Evolutionary conservation across 306 rosid genomes (phyloP).

Genomic region (Hippophae rhamnoides): DNA sequence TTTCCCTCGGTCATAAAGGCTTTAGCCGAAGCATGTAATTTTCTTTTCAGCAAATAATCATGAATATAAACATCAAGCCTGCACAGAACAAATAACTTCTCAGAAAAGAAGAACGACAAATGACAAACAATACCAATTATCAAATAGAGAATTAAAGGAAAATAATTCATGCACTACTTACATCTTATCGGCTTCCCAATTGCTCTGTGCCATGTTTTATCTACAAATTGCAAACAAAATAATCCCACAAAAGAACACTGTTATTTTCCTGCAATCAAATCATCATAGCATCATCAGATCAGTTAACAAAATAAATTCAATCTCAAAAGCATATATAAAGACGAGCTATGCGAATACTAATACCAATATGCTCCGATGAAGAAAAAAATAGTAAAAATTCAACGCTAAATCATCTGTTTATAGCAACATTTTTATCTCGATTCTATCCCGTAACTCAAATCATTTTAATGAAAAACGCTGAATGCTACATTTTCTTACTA

Average conservation of each 20-base stretch:
- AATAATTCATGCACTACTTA: slow-evolving; percentile 12
- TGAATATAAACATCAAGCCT: slow-evolving; percentile 97
- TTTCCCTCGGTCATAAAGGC: slow-evolving; percentile 94
- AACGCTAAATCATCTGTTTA: background rate
- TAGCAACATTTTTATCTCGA: background rate
- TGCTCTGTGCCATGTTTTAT: slow-evolving; percentile 70
- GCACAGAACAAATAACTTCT: slow-evolving; percentile 1
- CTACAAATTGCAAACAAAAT: slow-evolving; percentile 14
- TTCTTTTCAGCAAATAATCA: slow-evolving; percentile 87
- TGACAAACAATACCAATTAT: slow-evolving; percentile 4
- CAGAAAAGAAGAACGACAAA: background rate
- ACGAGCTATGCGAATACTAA: background rate
- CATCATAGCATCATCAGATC: slow-evolving; percentile 11
- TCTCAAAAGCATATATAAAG: background rate
- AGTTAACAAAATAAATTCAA: slow-evolving; percentile 3
- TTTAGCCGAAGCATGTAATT: slow-evolving; percentile 72
- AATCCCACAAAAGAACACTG: slow-evolving; percentile 8
- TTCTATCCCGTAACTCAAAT: slow-evolving; percentile 4
- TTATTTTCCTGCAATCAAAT: slow-evolving; percentile 25
- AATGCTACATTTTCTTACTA: background rate
- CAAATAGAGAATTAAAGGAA: slow-evolving; percentile 1
- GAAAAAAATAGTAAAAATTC: background rate
- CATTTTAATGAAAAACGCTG: background rate
- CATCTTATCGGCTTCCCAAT: slow-evolving; percentile 99
- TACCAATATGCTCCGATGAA: background rate